Base-by-base conservation (phyloP, 176 grass and related monocot species). In the Phragmites australis region DNA sequence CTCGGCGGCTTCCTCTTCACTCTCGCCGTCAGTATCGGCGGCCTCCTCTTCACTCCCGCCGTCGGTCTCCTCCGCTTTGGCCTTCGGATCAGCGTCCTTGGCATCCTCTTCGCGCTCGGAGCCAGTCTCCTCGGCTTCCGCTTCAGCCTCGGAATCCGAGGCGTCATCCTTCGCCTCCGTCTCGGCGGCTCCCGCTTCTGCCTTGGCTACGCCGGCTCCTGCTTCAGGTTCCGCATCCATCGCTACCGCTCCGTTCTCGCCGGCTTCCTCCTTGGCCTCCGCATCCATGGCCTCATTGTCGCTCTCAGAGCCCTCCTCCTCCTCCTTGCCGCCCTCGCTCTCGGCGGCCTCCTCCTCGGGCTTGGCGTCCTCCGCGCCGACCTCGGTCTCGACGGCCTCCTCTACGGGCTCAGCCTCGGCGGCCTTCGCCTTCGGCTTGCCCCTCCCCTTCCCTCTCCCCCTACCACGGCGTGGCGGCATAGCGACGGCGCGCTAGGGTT, bases 401-500 rank as follows among this genome's bases (percentile, higher is more conserved):
- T 81, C 87, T 6, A 81, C 55, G 6, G 84, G 84, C 79, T 78
- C 67, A 0, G 56, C 66, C 12, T 70, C 61, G 16, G 74, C 4
- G 31, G 67, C 51, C 26, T 53, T 83, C 1, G 40, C 14, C 9
- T 47, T 87, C 23, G 23, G 30, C n/a, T 72, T 66, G 10, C 78
- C 84, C 46, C 39, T 66, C 6, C 64, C 71, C 81, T 3, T 76
- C 4, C 74, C 68, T 59, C 17, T 77, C 0, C 75, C 77, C 54
- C 55, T 87, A 19, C 65, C 39, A 40, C 83, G 83, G 65, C 72
- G 83, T 9, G 65, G 78, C 49, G 78, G 79, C 88, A 90, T 90
- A 65, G 88, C 51, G 81, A 49, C 69, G 27, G 82, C 46, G 34
- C 78, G 30, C 73, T 90, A 90, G 88, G 88, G 83, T 86, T 86